A percentile compares a stretch with the other conserved stretches of the same genome.
Evolutionary conservation across 2,329 filamentous ascomycete species (phyloP).

Genomic region (Thelonectria discophora): DNA sequence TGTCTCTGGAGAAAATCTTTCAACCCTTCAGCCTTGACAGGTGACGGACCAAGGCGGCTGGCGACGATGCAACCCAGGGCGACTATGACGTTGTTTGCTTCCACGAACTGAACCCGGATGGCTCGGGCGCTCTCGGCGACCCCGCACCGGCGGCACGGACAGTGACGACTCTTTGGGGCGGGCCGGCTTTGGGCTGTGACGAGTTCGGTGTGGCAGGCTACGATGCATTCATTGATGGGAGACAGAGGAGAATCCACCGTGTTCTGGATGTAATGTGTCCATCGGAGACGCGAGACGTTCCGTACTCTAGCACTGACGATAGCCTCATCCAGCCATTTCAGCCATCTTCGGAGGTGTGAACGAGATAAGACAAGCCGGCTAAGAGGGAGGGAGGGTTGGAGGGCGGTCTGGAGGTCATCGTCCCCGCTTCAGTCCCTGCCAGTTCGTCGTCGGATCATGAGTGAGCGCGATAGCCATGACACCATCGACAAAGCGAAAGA

Average conservation of each 20-base stretch:
- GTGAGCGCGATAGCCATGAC: constrained; percentile 17
- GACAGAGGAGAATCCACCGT: background rate
- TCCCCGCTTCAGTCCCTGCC: constrained; percentile 22
- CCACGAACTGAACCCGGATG: constrained; percentile 25
- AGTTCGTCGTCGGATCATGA: constrained; percentile 21
- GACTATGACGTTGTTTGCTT: constrained; percentile 38
- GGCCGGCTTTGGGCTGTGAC: constrained; percentile 22
- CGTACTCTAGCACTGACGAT: background rate
- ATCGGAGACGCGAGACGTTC: too few relatives aligned
- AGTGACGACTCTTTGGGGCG: background rate
- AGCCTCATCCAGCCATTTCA: constrained; percentile 19
- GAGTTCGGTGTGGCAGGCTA: constrained; percentile 28
- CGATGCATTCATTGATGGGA: constrained; percentile 17
- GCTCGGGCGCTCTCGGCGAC: constrained; percentile 34
- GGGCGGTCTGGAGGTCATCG: constrained; percentile 17
- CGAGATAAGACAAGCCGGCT: constrained; percentile 7
- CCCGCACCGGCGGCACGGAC: constrained; percentile 21
- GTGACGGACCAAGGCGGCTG: background rate
- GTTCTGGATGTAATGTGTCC: constrained; percentile 11
- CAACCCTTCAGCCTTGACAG: background rate
- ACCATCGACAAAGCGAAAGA: constrained; percentile 9
- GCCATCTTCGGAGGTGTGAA: background rate
- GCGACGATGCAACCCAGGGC: constrained; percentile 14
- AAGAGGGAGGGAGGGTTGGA: constrained; percentile 35
- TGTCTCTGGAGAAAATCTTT: background rate